Evolutionary conservation across 495 filamentous ascomycete species (phyloP), one percentile per base, ranked within the genome.

Genomic region (Aspergillus taichungensis): DNA sequence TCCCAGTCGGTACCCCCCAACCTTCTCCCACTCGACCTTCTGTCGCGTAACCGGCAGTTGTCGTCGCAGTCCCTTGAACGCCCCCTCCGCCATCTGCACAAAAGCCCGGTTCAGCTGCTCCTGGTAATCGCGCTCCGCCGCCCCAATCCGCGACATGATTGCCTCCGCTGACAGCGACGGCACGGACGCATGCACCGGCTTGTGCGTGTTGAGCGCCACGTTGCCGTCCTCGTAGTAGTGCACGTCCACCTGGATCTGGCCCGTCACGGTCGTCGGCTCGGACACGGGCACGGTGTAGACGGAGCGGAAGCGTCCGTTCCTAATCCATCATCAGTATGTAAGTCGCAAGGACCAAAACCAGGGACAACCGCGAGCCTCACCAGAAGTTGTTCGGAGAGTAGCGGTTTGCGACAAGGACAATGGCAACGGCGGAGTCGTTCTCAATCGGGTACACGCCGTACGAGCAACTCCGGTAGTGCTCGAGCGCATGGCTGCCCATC

Each of bases 201-300:
- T 96, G 53, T 72, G 81, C 9, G 90, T 95, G 48, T 87, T 74
- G 35, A 99, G 75, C 2, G 92, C 80, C 36, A 99, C 94, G 57
- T 99, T 99, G 34, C 94, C 94, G 66, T 99, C 94, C 67, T 99
- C 94, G 74, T 97, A 99, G 77, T 99, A 99, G 74, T 99, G 94
- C 37, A 99, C 91, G 63, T 75, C 59, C 60, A 77, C 42, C 67
- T 79, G 52, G 65, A 72, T 56, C 42, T 68, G 69, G 57, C 68
- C 67, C 14, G 64, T 66, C 18, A 71, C 45, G 42, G 64, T 59
- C 30, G 67, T 56, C n/a, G 67, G 60, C 6, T 80, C 67, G 8
- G 84, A 71, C 66, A 85, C 84, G 61, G 83, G 77, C 35, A 70
- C 40, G 53, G 63, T 57, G 70, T 96, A 97, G 40, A 82, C 75